These are phyloP conservation scores for Saccharomycopsis lassenensis DNA, from an alignment of 805 yeast species.

Conservation along the genomic window DNA sequence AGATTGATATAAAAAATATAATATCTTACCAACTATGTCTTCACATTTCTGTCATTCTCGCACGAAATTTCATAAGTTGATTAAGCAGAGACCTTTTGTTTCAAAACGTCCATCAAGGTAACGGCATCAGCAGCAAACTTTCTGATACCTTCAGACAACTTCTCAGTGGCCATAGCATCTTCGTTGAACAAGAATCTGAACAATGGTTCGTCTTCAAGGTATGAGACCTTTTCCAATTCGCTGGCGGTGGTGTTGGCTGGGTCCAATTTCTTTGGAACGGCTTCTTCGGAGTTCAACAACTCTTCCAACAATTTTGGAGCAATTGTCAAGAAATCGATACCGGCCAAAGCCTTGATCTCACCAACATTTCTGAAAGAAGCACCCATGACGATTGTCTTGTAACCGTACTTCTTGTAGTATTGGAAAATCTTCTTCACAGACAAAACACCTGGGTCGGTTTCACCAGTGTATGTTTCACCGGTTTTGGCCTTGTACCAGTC, in stretches of 20 bases:
- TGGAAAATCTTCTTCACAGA: constrained; percentile 85
- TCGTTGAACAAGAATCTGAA: constrained; percentile 90
- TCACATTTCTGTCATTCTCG: neutral
- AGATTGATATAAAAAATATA: neutral
- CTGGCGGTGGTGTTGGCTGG: constrained; percentile 48
- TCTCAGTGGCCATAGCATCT: constrained; percentile 98
- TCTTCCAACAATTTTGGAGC: constrained; percentile 88
- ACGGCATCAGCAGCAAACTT: constrained; percentile 88
- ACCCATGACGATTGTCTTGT: constrained; percentile 99
- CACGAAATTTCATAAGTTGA: neutral
- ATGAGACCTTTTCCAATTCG: constrained; percentile 61
- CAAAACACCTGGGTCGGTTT: constrained; percentile 89
- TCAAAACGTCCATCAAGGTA: constrained; percentile 60
- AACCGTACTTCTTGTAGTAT: constrained; percentile 95
- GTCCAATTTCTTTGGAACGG: constrained; percentile 75
- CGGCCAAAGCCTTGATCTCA: constrained; percentile 94
- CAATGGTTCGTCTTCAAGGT: constrained; percentile 71
- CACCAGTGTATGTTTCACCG: constrained; percentile 74
- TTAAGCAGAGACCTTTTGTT: constrained; percentile 21
- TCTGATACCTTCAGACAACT: constrained; percentile 96
- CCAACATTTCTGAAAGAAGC: constrained; percentile 98
- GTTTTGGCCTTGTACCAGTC: constrained; percentile 96
- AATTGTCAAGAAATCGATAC: constrained; percentile 92
- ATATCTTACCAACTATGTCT: neutral
- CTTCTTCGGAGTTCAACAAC: constrained; percentile 63